phyloP scores from a whole-genome alignment of 345 rosid species.

The Carallia brachiata region DNA sequence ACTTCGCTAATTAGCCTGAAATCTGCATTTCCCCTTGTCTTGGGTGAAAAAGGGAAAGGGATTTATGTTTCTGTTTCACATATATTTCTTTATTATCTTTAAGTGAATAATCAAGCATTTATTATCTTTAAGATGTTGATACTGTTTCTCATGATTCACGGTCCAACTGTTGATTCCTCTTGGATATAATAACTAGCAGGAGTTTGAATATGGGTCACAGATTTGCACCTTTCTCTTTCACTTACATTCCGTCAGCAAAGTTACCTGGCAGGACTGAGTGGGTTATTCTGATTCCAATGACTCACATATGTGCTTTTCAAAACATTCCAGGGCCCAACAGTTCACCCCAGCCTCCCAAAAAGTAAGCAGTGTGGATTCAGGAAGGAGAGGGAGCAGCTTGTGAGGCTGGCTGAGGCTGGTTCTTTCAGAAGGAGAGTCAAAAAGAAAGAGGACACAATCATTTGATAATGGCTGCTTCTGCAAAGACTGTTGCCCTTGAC shows the following conservation, averaged over 20 bases:
- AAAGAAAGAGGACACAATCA: background rate
- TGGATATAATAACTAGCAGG: too few relatives aligned
- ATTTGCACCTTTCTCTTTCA: background rate
- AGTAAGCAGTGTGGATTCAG: background rate
- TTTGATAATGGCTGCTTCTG: slow-evolving; percentile 42
- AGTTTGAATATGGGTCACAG: background rate
- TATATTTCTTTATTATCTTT: too few relatives aligned
- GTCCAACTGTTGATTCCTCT: too few relatives aligned
- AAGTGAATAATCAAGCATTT: too few relatives aligned
- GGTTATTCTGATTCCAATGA: background rate
- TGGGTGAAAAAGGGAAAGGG: too few relatives aligned
- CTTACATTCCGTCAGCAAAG: background rate
- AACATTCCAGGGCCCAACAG: background rate
- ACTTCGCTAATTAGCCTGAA: too few relatives aligned
- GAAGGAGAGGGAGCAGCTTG: background rate
- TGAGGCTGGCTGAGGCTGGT: background rate
- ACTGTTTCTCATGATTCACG: too few relatives aligned
- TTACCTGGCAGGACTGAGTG: background rate
- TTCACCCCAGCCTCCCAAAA: background rate
- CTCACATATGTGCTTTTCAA: background rate
- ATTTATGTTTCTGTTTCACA: too few relatives aligned
- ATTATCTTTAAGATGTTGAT: too few relatives aligned
- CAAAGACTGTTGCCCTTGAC: slow-evolving; percentile 30
- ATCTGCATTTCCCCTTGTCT: too few relatives aligned
- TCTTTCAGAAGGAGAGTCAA: too few relatives aligned